Conservation (phyloP, 1,284 basidiomycete genomes). For the Pseudozyma thailandica region DNA sequence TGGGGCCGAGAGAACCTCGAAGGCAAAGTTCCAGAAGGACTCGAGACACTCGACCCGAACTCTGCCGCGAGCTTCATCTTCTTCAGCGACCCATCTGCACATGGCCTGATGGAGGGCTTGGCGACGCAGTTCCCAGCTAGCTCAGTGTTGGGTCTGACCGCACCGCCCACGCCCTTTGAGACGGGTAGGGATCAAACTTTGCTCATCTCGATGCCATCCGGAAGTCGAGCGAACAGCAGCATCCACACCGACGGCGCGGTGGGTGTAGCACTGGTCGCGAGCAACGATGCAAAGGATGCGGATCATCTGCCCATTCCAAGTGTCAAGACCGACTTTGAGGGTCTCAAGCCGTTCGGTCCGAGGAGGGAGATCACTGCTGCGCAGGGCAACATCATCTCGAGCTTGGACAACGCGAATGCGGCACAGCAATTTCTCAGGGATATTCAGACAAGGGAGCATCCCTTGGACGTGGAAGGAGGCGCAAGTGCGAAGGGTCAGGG, state of each 20-base stretch:
- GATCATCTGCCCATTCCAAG: conserved; percentile 49
- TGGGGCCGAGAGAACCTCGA: conserved; percentile 62
- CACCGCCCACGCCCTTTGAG: conserved; percentile 84
- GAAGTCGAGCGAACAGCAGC: conserved; percentile 66
- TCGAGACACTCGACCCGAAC: conserved; percentile 22
- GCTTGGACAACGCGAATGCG: conserved; percentile 76
- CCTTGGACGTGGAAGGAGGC: conserved; percentile 12
- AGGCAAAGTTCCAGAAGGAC: conserved; percentile 40
- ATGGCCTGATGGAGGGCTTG: conserved; percentile 74
- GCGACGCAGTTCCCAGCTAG: conserved; percentile 71
- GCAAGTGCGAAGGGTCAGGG: conserved; percentile 5
- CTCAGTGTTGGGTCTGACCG: conserved; percentile 77
- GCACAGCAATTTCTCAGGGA: conserved; percentile 76
- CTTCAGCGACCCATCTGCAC: conserved; percentile 75
- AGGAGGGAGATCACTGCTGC: conserved; percentile 75
- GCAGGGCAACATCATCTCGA: conserved; percentile 82
- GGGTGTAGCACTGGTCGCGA: conserved; percentile 74
- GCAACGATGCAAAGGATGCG: conserved; percentile 19
- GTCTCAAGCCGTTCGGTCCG: conserved; percentile 73
- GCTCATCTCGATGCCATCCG: conserved; percentile 70
- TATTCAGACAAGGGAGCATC: conserved; percentile 69
- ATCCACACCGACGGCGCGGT: conserved; percentile 77
- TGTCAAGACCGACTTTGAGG: conserved; percentile 72
- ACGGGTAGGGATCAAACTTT: conserved; percentile 83
- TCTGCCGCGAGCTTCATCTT: conserved; percentile 73